phyloP scores from a whole-genome alignment of 177 flowering plant species.

The Tripterygium wilfordii region DNA sequence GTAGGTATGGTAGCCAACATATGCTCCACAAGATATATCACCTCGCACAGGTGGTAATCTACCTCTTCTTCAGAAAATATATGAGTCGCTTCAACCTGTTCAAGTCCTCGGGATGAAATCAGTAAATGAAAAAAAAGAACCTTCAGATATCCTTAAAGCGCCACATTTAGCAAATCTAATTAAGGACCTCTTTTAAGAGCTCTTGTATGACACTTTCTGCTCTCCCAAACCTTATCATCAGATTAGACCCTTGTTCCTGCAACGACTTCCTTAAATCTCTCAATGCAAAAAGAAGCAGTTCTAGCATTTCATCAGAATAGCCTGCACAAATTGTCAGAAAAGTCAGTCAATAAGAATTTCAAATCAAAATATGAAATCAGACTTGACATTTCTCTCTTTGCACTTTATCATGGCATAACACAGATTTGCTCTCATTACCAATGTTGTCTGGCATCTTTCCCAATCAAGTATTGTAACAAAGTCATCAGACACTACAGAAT shows the following conservation, averaged over 20 bases:
- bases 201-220: conserved; percentile 48
- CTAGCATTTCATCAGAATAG: conserved; percentile 59
- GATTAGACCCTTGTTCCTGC: conserved; percentile 52
- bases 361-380: neutral
- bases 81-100: conserved; percentile 57
- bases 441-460: too few relatives aligned
- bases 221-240: conserved; percentile 70
- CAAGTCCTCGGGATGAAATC: conserved; percentile 26
- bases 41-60: conserved; percentile 42
- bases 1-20: conserved; percentile 20
- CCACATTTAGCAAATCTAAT: conserved; percentile 1
- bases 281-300: conserved; percentile 59
- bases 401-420: too few relatives aligned
- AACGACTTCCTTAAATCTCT: conserved; percentile 53
- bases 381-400: too few relatives aligned
- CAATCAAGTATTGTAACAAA: too few relatives aligned
- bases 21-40: conserved; percentile 38
- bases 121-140: conserved; percentile 14
- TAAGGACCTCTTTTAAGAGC: conserved; percentile 57
- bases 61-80: conserved; percentile 73
- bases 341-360: neutral
- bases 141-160: conserved; percentile 4
- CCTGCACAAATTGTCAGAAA: conserved; percentile 28
- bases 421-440: too few relatives aligned
- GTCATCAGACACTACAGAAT: too few relatives aligned